Base-by-base conservation (phyloP, 441 rosid genomes). In the Erodium trifolium region DNA sequence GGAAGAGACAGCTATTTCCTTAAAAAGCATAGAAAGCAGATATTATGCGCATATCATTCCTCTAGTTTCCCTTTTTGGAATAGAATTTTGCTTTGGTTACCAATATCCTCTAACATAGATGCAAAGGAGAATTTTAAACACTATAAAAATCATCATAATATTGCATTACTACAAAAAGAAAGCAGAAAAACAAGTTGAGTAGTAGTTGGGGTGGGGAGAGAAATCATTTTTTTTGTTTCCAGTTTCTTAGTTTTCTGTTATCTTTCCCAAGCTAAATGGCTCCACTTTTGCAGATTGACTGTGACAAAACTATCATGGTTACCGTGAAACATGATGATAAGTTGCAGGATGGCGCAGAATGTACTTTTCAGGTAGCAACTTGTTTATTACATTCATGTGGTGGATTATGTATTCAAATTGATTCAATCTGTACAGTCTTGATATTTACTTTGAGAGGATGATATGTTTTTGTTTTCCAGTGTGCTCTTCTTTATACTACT, bases 311-410 rank as follows among this genome's bases (percentile, higher is more conserved):
- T 73, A 76, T 96, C 23, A 77, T 93, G 96, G 98, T 96, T 75
- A 86, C 93, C 18, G 77, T 96, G 77, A 96, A 96, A 81, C 97
- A 96, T 77, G 99, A 96, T 77, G 97, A 96, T 74, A 93, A 93
- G 78, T 80, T 96, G 77, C 97, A 86, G 75, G 99, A 96, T 82
- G 98, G 97, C 66, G 81, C 92, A 13, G 97, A 91, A 80, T 86
- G 90, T 84, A 82, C 90, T 78, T 91, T 96, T 81, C 98, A 96
- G 99, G 98, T 93, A 73, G 35, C 34, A 27, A 70, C 29, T 43
- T 57, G 47, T 68, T 70, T 68, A 74, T 75, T 71, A 17, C 45
- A 12, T 51, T 39, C 34, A 43, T 43, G 67, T 63, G 27, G 27
- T 23, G 27, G 27, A 23, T 53, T 64, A 31, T 34, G 67, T 71